phyloP scores from a whole-genome alignment of 352 stramenopile genomes.

The Globisporangium middletonii region DNA sequence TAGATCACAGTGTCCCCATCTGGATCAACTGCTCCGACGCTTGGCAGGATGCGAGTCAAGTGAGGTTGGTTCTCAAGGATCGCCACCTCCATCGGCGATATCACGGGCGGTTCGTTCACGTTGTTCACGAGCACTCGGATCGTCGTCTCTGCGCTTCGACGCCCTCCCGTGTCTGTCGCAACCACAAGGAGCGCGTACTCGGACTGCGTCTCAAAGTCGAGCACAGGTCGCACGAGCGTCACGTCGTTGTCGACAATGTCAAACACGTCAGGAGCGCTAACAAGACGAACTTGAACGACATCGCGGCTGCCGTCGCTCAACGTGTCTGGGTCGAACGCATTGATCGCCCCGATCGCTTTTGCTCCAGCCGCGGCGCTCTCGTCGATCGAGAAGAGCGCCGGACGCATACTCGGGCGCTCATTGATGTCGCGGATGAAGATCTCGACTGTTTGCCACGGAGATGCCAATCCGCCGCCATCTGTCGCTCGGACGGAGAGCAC shows the following conservation, averaged over 20 bases:
- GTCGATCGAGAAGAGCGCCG: slow-evolving; percentile 6
- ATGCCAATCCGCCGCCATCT: slow-evolving; percentile 4
- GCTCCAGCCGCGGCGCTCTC: slow-evolving; percentile 1
- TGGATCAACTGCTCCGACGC: slow-evolving; percentile 19
- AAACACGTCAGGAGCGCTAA: slow-evolving; percentile 1
- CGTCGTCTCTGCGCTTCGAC: slow-evolving; percentile 6
- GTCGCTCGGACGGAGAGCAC: slow-evolving; percentile 1
- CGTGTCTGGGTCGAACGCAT: slow-evolving; percentile 5
- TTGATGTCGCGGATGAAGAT: slow-evolving; percentile 7
- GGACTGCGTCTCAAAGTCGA: slow-evolving; percentile 3
- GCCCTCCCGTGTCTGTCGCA: slow-evolving; percentile 4
- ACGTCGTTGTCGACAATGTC: slow-evolving; percentile 4
- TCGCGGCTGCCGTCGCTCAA: slow-evolving; percentile 2
- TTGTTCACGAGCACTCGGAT: slow-evolving; percentile 20
- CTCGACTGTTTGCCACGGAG: slow-evolving; percentile 7
- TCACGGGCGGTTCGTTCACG: slow-evolving; percentile 25
- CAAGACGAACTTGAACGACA: not conserved
- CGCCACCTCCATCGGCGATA: slow-evolving; percentile 5
- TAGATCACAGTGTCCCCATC: slow-evolving; percentile 22
- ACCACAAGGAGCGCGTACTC: slow-evolving; percentile 6
- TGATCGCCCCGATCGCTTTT: slow-evolving; percentile 2
- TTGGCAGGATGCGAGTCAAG: slow-evolving; percentile 11
- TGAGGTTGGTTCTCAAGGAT: slow-evolving; percentile 26
- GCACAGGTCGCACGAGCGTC: not conserved
- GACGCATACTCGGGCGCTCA: not conserved